phyloP scores from a whole-genome alignment of 768 basidiomycete species.

The Botryobasidium botryosum region DNA sequence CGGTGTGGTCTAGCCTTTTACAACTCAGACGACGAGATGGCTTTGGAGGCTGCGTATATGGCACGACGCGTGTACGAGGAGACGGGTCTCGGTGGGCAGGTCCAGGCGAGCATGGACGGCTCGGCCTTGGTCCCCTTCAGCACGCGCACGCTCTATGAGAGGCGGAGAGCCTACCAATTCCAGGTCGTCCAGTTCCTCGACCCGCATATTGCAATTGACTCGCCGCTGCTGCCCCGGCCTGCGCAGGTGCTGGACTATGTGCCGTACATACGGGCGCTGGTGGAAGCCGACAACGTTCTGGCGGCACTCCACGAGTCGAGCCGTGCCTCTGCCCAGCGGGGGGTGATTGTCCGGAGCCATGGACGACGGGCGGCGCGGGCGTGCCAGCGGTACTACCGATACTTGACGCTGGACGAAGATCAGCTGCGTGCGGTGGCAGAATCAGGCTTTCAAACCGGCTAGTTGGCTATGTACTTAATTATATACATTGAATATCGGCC shows the following conservation, averaged over 20 bases:
- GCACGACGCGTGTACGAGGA: constrained; percentile 8
- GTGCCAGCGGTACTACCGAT: constrained; percentile 24
- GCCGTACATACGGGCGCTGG: constrained; percentile 49
- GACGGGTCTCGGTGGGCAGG: neutral
- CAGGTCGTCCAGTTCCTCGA: constrained; percentile 31
- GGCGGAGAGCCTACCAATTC: constrained; percentile 30
- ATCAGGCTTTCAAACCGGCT: too few relatives aligned
- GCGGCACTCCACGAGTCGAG: too few relatives aligned
- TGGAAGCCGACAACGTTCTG: constrained; percentile 42
- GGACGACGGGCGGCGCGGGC: constrained; percentile 7
- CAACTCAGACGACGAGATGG: constrained; percentile 34
- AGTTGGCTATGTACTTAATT: too few relatives aligned
- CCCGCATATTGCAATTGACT: constrained; percentile 28
- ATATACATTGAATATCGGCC: too few relatives aligned
- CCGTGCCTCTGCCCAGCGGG: neutral
- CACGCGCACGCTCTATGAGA: constrained; percentile 18
- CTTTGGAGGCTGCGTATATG: constrained; percentile 18
- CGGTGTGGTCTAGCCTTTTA: constrained; percentile 19
- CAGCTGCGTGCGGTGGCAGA: constrained; percentile 17
- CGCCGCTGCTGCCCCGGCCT: constrained; percentile 28
- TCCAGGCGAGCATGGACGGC: constrained; percentile 7
- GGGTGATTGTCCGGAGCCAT: too few relatives aligned
- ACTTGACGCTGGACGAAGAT: constrained; percentile 25
- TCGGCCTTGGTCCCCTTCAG: constrained; percentile 7
- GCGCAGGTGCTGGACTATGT: constrained; percentile 49